These are phyloP conservation scores for Termitomyces sp. DNA, from an alignment of 768 basidiomycete species.

Conservation along the genomic window DNA sequence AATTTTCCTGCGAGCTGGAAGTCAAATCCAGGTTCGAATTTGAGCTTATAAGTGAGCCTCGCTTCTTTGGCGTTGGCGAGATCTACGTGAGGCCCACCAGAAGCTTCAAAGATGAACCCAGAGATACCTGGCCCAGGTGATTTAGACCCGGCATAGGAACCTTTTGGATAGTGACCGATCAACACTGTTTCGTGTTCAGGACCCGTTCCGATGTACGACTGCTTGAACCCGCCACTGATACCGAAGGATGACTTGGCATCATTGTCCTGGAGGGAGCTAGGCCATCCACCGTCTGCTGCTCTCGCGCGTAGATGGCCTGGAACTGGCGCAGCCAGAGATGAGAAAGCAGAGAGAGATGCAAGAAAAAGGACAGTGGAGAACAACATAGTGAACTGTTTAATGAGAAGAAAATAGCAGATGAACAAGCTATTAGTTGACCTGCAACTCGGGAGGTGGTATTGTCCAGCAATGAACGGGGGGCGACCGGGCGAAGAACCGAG, in stretches of 20 bases:
- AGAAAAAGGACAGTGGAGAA: slow-evolving; percentile 5
- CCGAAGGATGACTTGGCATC: slow-evolving; percentile 3
- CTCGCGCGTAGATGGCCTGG: neutral
- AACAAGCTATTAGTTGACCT: slow-evolving; percentile 14
- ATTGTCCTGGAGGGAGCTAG: neutral
- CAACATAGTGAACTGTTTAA: slow-evolving; percentile 1
- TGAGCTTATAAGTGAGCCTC: slow-evolving; percentile 54
- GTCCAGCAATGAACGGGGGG: slow-evolving; percentile 12
- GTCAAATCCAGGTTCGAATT: slow-evolving; percentile 42
- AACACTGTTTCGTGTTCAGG: neutral
- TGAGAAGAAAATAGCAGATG: slow-evolving; percentile 1
- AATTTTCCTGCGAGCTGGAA: slow-evolving; percentile 68
- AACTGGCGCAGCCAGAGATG: slow-evolving; percentile 11
- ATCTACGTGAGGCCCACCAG: slow-evolving; percentile 46
- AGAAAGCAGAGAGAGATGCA: slow-evolving; percentile 1
- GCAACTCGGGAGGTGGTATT: slow-evolving; percentile 11
- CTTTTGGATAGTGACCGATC: slow-evolving; percentile 7
- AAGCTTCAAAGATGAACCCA: slow-evolving; percentile 48
- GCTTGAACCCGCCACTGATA: slow-evolving; percentile 2
- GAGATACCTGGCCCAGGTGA: slow-evolving; percentile 1
- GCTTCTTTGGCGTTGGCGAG: slow-evolving; percentile 59
- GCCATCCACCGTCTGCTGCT: slow-evolving; percentile 6
- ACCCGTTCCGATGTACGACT: neutral
- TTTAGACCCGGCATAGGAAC: slow-evolving; percentile 12
- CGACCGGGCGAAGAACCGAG: slow-evolving; percentile 7